phyloP scores from a whole-genome alignment of 2,329 filamentous ascomycete genomes.

The Coniella lustricola region DNA sequence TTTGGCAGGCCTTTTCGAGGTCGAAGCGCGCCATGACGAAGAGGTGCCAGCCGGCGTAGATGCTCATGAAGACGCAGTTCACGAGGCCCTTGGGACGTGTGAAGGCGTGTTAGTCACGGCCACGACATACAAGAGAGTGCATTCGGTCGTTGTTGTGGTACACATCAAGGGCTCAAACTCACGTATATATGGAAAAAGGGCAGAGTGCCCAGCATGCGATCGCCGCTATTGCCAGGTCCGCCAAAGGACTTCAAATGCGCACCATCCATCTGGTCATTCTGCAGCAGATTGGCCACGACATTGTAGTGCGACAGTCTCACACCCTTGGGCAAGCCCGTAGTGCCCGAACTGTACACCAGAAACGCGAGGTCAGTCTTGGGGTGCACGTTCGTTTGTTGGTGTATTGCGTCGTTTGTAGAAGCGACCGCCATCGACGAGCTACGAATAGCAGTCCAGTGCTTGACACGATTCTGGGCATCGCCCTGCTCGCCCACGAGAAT shows the following conservation, averaged over 20 bases:
- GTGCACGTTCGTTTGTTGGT: constrained; percentile 49
- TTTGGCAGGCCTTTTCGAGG: constrained; percentile 66
- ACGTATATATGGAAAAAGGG: constrained; percentile 93
- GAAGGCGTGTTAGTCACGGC: too few species aligned
- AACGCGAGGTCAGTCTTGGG: constrained; percentile 71
- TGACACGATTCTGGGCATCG: constrained; percentile 51
- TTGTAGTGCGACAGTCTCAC: constrained; percentile 82
- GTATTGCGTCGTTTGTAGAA: constrained; percentile 48
- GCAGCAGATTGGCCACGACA: constrained; percentile 66
- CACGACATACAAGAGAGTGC: too few species aligned
- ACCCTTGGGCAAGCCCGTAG: constrained; percentile 85
- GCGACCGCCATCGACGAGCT: constrained; percentile 55
- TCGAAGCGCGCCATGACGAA: constrained; percentile 77
- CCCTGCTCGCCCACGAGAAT: constrained; percentile 66
- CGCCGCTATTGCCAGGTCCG: constrained; percentile 53
- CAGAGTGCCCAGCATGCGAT: constrained; percentile 70
- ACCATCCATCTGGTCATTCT: constrained; percentile 47
- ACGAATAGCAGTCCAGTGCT: constrained; percentile 68
- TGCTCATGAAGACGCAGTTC: constrained; percentile 61
- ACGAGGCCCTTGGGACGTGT: constrained; percentile 55
- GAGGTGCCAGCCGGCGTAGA: constrained; percentile 59
- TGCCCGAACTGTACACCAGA: constrained; percentile 82
- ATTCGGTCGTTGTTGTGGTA: too few species aligned
- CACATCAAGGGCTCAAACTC: constrained; percentile 27
- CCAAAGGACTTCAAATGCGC: constrained; percentile 51